Base-by-base conservation (phyloP, 495 filamentous ascomycete species). In the Trichoderma asperelloides region DNA sequence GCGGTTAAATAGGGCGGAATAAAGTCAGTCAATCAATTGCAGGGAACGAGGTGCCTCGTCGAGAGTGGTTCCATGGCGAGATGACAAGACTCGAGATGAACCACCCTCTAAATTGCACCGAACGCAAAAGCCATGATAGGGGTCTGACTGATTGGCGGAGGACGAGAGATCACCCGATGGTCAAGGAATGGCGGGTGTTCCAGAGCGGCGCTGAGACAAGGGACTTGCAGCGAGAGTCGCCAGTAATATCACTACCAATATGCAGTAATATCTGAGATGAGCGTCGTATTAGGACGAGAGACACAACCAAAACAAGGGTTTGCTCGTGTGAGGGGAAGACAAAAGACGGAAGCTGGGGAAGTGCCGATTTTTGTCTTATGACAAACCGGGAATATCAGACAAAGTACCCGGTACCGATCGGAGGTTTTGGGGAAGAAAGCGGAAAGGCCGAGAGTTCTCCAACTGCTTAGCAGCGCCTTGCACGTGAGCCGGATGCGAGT, bases 1-100 rank as follows among this genome's bases (percentile, higher is more conserved):
- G 23, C 55, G 55, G 55, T 60, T 60, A 60, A 28, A 60, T 30
- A 60, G 27, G 16, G 27, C 27, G 47, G 47, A 37, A n/a, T 51
- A 25, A n/a, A 51, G 16, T 51, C 47, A 23, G 55, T 60, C 55
- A 30, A 30, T 60, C 55, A 60, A 60, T 60, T 25, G 27, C 55
- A 60, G 30, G 55, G 55, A 60, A 60, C 55, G 55, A 60, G 55
- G 25, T 11, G 77, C 71, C 30, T 69, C 63, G 68, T 74, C 33
- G 79, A 81, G 81, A 80, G 81, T 80, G 81, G 80, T 79, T 76
- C 80, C 81, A 83, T 83, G 72, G 75, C 74, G 76, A 78, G 78
- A 67, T 71, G 72, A 70, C 67, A 73, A 74, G 72, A 78, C 55
- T 73, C 55, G 27, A 60, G 55, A 28, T 74, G 69, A 66, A 72